Percentiles rank a stretch among this genome's conserved stretches.
phyloP scores from a whole-genome alignment of 1,284 basidiomycete species.

The Cryptococcus sp. region DNA sequence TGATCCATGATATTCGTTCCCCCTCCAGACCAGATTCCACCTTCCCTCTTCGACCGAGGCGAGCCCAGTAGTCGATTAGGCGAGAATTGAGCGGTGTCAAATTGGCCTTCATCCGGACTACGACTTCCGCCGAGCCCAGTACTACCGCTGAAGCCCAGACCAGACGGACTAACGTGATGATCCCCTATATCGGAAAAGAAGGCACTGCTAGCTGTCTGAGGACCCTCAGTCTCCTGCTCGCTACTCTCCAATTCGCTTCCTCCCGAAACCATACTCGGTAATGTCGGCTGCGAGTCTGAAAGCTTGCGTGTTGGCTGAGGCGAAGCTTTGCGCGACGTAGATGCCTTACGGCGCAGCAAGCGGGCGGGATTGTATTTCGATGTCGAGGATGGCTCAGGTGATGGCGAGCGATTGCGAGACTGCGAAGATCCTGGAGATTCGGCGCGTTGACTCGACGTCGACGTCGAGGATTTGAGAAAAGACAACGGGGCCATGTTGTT shows the following conservation, averaged over 20 bases:
- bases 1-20: neutral
- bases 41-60: neutral
- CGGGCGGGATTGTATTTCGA: constrained; percentile 20
- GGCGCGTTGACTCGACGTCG: neutral
- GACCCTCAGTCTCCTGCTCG: neutral
- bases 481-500: constrained; percentile 11
- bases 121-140: no score
- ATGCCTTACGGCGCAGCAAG: constrained; percentile 20
- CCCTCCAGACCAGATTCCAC: neutral
- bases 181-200: neutral
- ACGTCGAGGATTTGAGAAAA: constrained; percentile 8
- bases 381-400: constrained; percentile 3
- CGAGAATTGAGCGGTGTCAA: neutral
- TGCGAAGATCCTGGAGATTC: constrained; percentile 6
- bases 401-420: constrained; percentile 1
- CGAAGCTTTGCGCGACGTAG: constrained; percentile 4
- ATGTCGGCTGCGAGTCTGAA: neutral
- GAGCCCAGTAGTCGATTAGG: neutral
- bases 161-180: neutral
- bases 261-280: neutral
- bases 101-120: neutral
- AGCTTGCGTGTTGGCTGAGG: neutral
- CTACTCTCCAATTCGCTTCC: neutral
- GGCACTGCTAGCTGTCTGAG: neutral
- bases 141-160: neutral